These are phyloP conservation scores for Taphrina flavorubra DNA, from an alignment of 1,139 yeast genomes.

Conservation along the genomic window DNA sequence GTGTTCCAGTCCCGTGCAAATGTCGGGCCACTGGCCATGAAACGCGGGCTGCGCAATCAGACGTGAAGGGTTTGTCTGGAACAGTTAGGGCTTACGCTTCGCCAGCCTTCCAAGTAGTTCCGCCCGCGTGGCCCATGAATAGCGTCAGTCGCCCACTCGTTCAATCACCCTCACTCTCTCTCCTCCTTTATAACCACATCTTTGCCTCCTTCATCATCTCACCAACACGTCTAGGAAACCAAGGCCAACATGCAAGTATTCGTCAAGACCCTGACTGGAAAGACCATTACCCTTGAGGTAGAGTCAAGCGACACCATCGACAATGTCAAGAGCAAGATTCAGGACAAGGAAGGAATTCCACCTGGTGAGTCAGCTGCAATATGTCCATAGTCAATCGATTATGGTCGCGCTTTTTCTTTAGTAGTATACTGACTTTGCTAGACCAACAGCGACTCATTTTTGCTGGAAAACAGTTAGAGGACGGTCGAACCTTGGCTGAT, in stretches of 20 bases:
- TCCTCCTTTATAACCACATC: slow-evolving; percentile 7
- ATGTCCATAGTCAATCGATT: background rate
- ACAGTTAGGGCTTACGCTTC: slow-evolving; percentile 9
- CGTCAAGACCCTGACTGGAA: slow-evolving; percentile 86
- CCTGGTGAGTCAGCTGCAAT: slow-evolving; percentile 52
- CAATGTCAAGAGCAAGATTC: slow-evolving; percentile 86
- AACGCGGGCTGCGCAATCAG: background rate
- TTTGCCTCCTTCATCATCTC: slow-evolving; percentile 2
- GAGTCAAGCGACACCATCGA: slow-evolving; percentile 90
- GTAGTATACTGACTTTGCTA: background rate
- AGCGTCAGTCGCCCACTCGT: slow-evolving; percentile 19
- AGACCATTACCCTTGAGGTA: slow-evolving; percentile 91
- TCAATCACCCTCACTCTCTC: slow-evolving; percentile 1
- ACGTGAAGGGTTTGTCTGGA: background rate
- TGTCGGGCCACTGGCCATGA: too few species aligned
- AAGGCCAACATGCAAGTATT: slow-evolving; percentile 51
- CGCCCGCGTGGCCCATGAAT: slow-evolving; percentile 5
- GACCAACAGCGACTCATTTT: slow-evolving; percentile 86
- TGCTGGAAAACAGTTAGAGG: slow-evolving; percentile 88
- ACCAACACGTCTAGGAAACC: background rate
- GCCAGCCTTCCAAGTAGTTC: slow-evolving; percentile 15
- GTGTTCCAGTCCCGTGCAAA: slow-evolving; percentile 4
- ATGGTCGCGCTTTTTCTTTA: background rate
- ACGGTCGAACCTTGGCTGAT: slow-evolving; percentile 84
- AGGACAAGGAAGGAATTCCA: slow-evolving; percentile 88